Percentiles rank a stretch among this genome's conserved stretches.
Conservation (phyloP, 306 rosid genomes). For the Fragaria ananassa region DNA sequence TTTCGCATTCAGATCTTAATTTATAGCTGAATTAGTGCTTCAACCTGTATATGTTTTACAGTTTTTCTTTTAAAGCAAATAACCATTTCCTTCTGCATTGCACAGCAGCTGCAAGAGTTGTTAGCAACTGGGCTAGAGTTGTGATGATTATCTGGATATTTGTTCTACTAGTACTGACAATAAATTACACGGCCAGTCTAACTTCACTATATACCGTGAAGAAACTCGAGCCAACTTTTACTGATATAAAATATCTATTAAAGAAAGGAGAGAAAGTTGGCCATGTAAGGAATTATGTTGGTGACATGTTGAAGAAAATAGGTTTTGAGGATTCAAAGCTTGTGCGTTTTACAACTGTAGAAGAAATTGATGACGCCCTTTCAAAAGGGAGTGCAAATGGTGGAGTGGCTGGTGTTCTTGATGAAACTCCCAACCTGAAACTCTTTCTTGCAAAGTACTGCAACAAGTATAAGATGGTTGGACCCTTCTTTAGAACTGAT, state of each 20-base stretch:
- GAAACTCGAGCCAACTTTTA: slow-evolving; percentile 40
- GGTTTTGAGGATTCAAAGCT: slow-evolving; percentile 41
- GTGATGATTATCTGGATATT: slow-evolving; percentile 36
- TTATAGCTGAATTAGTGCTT: neutral
- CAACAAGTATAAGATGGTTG: slow-evolving; percentile 45
- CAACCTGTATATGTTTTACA: too few species aligned
- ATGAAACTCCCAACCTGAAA: slow-evolving; percentile 44
- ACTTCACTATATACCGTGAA: slow-evolving; percentile 59
- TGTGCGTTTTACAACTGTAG: slow-evolving; percentile 17
- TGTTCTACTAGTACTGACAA: slow-evolving; percentile 34
- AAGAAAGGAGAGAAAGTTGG: slow-evolving; percentile 46
- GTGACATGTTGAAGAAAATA: slow-evolving; percentile 28
- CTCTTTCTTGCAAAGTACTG: slow-evolving; percentile 36
- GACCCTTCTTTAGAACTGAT: slow-evolving; percentile 39
- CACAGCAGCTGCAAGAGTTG: slow-evolving; percentile 56
- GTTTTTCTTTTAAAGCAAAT: too few species aligned
- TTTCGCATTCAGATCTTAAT: neutral
- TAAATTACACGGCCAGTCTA: slow-evolving; percentile 72
- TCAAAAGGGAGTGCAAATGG: slow-evolving; percentile 41
- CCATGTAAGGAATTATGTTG: slow-evolving; percentile 29
- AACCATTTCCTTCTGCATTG: neutral
- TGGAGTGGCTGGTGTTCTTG: slow-evolving; percentile 54
- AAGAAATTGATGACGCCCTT: slow-evolving; percentile 45
- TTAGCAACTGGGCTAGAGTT: slow-evolving; percentile 50
- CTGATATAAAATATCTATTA: slow-evolving; percentile 39